Conservation (phyloP, 2,329 filamentous ascomycete genomes). For the Trichoderma sp. region DNA sequence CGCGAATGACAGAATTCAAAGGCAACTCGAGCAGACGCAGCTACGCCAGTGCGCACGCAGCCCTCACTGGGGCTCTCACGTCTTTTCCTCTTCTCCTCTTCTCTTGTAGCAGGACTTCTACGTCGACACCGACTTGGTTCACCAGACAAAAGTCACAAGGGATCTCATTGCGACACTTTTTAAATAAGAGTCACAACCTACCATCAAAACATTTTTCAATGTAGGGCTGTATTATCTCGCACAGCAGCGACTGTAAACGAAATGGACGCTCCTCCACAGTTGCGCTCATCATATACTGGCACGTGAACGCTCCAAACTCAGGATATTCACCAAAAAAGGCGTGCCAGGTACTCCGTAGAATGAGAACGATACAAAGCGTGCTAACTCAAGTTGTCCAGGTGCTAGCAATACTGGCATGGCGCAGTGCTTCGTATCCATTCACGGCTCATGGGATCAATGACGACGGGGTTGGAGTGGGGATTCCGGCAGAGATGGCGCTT, state of each 20-base stretch:
- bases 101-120: neutral
- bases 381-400: neutral
- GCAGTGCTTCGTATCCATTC: neutral
- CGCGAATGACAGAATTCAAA: neutral
- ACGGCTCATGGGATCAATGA: conserved; percentile 1
- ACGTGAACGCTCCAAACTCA: neutral
- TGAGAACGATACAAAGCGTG: neutral
- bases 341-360: neutral
- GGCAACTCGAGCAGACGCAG: neutral
- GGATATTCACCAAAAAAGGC: neutral
- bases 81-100: neutral
- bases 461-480: neutral
- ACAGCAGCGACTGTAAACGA: neutral
- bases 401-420: neutral
- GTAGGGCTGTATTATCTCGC: neutral
- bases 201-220: neutral
- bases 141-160: neutral
- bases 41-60: neutral
- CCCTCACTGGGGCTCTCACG: neutral
- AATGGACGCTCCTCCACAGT: neutral
- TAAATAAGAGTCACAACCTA: neutral
- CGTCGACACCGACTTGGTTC: neutral
- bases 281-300: neutral
- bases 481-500: neutral
- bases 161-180: neutral